Evolutionary conservation across 805 yeast genomes (phyloP).

Genomic region (Sporopachydermia quercuum): DNA sequence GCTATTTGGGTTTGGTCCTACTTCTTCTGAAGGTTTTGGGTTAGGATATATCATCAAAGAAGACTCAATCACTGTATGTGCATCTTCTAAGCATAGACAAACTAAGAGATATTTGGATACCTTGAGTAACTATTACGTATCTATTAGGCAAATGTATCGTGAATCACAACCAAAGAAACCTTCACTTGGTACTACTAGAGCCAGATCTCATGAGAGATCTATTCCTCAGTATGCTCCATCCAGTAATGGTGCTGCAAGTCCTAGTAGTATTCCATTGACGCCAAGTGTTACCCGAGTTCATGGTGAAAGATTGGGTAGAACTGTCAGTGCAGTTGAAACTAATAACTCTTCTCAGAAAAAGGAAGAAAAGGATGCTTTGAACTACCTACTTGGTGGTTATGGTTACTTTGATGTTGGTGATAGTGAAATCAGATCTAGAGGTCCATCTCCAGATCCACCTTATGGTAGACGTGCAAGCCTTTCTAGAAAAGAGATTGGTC

Average conservation of each 20-base stretch:
- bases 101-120: constrained; percentile 65
- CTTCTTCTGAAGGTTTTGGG: constrained; percentile 83
- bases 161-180: constrained; percentile 7
- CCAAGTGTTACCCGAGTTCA: constrained; percentile 1
- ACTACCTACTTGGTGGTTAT: constrained; percentile 59
- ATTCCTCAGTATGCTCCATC: background rate
- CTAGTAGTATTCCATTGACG: no score
- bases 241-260: no score
- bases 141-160: constrained; percentile 31
- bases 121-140: constrained; percentile 44
- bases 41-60: constrained; percentile 78
- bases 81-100: constrained; percentile 80
- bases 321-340: background rate
- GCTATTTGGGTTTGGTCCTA: constrained; percentile 86
- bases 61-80: constrained; percentile 65
- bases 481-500: constrained; percentile 42
- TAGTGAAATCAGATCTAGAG: constrained; percentile 45
- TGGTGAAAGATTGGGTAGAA: background rate
- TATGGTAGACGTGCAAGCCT: constrained; percentile 25
- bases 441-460: constrained; percentile 39
- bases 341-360: constrained; percentile 10
- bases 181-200: constrained; percentile 3
- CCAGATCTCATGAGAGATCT: constrained; percentile 2
- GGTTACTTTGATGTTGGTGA: constrained; percentile 72
- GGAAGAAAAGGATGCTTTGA: constrained; percentile 22